Base-by-base conservation (phyloP, 352 stramenopile species). In the Phytophthora megakarya region DNA sequence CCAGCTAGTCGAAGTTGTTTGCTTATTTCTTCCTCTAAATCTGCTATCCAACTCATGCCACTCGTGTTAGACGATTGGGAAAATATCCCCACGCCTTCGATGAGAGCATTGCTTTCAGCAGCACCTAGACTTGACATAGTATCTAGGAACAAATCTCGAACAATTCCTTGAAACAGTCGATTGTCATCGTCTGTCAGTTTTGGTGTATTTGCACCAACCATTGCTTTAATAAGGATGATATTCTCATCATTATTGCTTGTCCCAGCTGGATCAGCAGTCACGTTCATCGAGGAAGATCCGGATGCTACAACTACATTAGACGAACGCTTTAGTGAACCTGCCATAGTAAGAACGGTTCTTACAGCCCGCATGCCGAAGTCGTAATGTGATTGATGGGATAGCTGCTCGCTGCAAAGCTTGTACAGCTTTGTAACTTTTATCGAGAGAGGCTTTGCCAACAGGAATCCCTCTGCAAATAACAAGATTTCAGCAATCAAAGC, bases 151-250 rank as follows among this genome's bases (percentile, higher is more conserved):
- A 98, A 61, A 67, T 98, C 90, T 55, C 69, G 68, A 4, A 98
- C 43, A 32, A 98, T 97, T 7, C 84, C 88, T 21, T 81, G 75
- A 64, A 98, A 98, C 5, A 98, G 61, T 9, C 69, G 67, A 7
- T 91, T 76, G 64, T 98, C 95, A 16, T 97, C 80, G 30, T 93
- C 86, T 3, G 97, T 61, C 30, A 98, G 89, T 60, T 98, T 98
- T 15, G 90, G 87, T 11, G 95, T 75, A 58, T 98, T 98, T 3
- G 84, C 90, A 32, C 97, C 89, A 21, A 94, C 80, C 67, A 99
- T 92, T 13, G 97, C 98, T 47, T 93, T 86, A 56, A 98, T 98
- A 4, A 99, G 74, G 19, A 99, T 76, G 15, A 81, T 40, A 47
- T 83, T 86, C 28, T 90, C 83, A 16, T 90, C 78, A 0, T 58